Evolutionary conservation across 345 rosid species (phyloP), one percentile per base, ranked within the genome.

Genomic region (Boechera stricta): DNA sequence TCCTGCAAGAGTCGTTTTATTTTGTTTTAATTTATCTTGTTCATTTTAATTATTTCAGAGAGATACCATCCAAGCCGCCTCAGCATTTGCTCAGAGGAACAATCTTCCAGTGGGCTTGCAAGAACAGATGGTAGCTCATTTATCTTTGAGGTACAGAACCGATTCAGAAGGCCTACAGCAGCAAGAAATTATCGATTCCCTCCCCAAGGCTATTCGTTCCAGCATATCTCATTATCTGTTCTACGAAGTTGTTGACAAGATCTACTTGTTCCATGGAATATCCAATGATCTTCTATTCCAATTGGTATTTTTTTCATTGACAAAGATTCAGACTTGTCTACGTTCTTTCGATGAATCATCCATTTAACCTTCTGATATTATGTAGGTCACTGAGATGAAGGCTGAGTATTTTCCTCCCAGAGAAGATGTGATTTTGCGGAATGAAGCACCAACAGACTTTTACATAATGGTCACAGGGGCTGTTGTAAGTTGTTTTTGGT

Each of bases 101-200:
- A 91, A 79, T 38, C 72, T 94, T 29, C 98, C 97, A 3, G 76
- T 79, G 64, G 85, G 97, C n/a, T 73, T 94, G 61, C 90, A 88
- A 86, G 98, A 94, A 65, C 98, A 94, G 79, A 94, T 94, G 94
- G 86, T 94, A 12, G 96, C 96, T 77, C 96, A 94, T 84, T 79
- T 94, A 78, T 85, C 88, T 75, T 85, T 94, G 82, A 90, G 85
- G 84, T 86, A 84, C 81, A 87, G 96, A 82, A 87, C 98, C 5
- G 91, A 90, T 75, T 85, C 94, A 42, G 96, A 94, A 74, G 97
- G 98, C 32, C 64, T 94, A 76, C 97, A 87, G 76, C 97, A 94
- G 79, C 94, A 91, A 84, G 98, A 94, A 77, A 88, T 81, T 36
- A 80, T 94, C n/a, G 93, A 87, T 55, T 62, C 92, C 45, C 93